Base-by-base conservation (phyloP, 1,139 yeast genomes). In the Blastobotrys persicus region DNA sequence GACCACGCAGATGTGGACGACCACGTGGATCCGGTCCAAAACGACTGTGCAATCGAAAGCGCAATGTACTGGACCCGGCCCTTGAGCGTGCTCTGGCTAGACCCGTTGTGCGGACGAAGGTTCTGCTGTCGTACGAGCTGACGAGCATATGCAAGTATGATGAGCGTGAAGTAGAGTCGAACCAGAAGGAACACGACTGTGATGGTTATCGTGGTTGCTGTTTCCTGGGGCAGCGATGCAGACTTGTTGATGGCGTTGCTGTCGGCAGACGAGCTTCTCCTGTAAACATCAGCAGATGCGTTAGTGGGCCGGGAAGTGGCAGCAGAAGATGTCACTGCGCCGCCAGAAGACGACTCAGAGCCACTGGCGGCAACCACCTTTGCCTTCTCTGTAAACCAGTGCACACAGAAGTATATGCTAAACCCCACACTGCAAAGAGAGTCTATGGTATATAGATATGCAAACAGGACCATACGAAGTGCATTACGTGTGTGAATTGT, bases 161-260 rank as follows among this genome's bases (percentile, higher is more conserved):
- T 77, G 53, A 84, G 69, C 44, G 83, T 79, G 68, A 83, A 85
- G 68, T 88, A 87, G 42, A 84, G 55, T 53, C 95, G 75, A 31
- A 77, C 63, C 6, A 71, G 70, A n/a, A 80, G 69, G 23, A 85
- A 73, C 11, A 73, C 63, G 3, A 84, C 60, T 0, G 88, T 81
- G 16, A 82, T 69, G 13, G 80, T 64, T 20, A 83, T 71, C 2
- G 89, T 85, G 58, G 83, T 73, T 46, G 83, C 80, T 49, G 87
- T 76, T 63, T 89, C 97, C 60, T 88, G 80, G 1, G 78, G 73
- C 40, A 82, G 77, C 0, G 88, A 74, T 1, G 92, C 91, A 41
- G 88, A 80, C 61, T 83, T 85, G 52, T 59, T 66, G 26, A 57
- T 44, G 12, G 20, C 41, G 7, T 47, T 46, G 9, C 52, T 53